Base-by-base conservation (phyloP, 2,329 filamentous ascomycete species). In the Colletotrichum gloeosporioides region DNA sequence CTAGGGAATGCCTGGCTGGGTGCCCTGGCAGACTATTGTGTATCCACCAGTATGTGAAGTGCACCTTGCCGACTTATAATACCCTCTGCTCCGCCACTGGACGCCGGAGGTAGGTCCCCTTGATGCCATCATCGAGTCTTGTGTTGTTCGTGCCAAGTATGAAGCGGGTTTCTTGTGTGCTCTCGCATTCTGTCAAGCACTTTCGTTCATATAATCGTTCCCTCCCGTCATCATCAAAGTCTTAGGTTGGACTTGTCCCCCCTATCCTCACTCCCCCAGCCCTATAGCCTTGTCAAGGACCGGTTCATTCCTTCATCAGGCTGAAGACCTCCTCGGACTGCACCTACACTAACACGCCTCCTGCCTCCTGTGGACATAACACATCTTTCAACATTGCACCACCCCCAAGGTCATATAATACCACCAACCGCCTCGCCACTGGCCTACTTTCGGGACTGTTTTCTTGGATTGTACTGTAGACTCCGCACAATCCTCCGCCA, bases 51-150 rank as follows among this genome's bases (percentile, higher is more conserved):
- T 55, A 29, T 34, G 13, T 18, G 32, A 25, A 63, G 27, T 53
- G 27, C 36, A 55, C 44, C 64, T 59, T 31, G 22, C 36, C 27
- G 63, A 73, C 57, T 76, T 76, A 74, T 76, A 76, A 70, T 59
- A 68, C 63, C 68, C 39, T 39, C 12, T 34, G 64, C 64, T 64
- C 65, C 49, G 73, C 73, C 73, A 69, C 70, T 16, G 10, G 57
- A 49, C 59, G 59, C 18, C 31, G 22, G n/a, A 53, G 44, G 36
- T 63, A 61, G 57, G 16, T 74, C n/a, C 55, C 16, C 55, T 18
- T 39, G 49, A 68, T 53, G 74, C 36, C 64, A 57, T 31, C 27
- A 55, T 65, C 27, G 18, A 36, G 64, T 53, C 62, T 69, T 49
- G 44, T 53, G 15, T 2, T 68, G 27, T 69, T 44, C 36, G 69